Evolutionary conservation across 139 green algal genomes (phyloP).

Genomic region (Chlamydomonas sphaeroides): DNA sequence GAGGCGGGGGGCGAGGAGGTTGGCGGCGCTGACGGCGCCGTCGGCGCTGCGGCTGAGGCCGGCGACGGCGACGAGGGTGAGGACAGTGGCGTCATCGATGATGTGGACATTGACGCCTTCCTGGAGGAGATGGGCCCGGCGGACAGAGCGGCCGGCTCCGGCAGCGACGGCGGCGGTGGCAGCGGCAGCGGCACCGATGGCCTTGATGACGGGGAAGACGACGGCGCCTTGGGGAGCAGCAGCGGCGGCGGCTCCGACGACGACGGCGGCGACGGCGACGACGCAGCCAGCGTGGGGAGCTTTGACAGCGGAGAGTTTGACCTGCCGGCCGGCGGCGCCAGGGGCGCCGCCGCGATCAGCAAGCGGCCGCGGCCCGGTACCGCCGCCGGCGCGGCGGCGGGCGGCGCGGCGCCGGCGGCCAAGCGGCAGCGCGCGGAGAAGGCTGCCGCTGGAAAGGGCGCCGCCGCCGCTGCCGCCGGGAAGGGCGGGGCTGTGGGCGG

Average conservation of each 20-base stretch:
- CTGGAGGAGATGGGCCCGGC: not conserved
- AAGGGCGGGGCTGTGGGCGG: not conserved
- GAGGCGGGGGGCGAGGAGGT: not conserved
- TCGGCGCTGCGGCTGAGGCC: too few relatives aligned
- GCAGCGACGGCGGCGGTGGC: not conserved
- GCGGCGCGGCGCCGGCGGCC: not conserved
- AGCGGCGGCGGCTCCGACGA: not conserved
- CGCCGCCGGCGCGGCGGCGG: not conserved
- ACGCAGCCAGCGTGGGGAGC: not conserved
- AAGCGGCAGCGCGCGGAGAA: not conserved
- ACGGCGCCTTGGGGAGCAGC: not conserved
- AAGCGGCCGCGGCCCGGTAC: not conserved
- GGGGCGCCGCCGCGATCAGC: not conserved
- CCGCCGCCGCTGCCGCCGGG: not conserved
- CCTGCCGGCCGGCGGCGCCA: not conserved
- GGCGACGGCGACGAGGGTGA: constrained; percentile 4
- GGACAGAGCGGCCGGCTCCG: not conserved
- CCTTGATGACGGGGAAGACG: not conserved
- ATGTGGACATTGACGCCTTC: constrained; percentile 13
- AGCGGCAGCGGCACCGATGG: not conserved
- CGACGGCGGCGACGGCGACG: not conserved
- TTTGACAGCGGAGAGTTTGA: constrained; percentile 35
- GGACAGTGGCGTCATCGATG: constrained; percentile 39
- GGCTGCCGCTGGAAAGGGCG: not conserved
- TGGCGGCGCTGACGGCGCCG: too few relatives aligned